phyloP scores from a whole-genome alignment of 2,329 filamentous ascomycete species.

The Trichoderma semiorbis region DNA sequence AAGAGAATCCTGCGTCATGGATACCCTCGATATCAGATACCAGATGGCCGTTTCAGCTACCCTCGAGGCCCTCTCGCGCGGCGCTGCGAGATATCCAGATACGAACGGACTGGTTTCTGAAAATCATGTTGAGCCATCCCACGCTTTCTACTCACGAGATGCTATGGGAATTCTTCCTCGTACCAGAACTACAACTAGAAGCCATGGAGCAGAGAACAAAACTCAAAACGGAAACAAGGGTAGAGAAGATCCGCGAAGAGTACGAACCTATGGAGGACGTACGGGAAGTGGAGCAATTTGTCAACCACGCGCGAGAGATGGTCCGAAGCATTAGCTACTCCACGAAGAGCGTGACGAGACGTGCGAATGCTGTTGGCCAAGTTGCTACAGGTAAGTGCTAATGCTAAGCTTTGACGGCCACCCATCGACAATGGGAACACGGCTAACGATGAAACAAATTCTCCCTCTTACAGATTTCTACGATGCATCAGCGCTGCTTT shows the following conservation, averaged over 20 bases:
- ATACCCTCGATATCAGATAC: slow-evolving; percentile 74
- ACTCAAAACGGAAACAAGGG: slow-evolving; percentile 77
- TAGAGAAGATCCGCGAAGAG: slow-evolving; percentile 85
- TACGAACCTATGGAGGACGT: slow-evolving; percentile 80
- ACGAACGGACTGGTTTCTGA: slow-evolving; percentile 81
- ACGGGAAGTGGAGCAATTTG: slow-evolving; percentile 87
- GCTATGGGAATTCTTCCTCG: slow-evolving; percentile 97
- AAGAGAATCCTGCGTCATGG: slow-evolving; percentile 95
- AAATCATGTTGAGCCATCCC: slow-evolving; percentile 79
- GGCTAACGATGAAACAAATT: background rate
- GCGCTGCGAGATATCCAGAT: slow-evolving; percentile 85
- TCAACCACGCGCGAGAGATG: slow-evolving; percentile 85
- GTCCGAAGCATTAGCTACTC: slow-evolving; percentile 80
- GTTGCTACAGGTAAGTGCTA: slow-evolving; percentile 52
- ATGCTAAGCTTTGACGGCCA: background rate
- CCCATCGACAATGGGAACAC: background rate
- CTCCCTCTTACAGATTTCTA: slow-evolving; percentile 54
- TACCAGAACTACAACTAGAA: slow-evolving; percentile 85
- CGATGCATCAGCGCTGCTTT: slow-evolving; percentile 58
- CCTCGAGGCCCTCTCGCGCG: slow-evolving; percentile 83
- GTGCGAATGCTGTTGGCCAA: slow-evolving; percentile 70
- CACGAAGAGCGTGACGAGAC: slow-evolving; percentile 76
- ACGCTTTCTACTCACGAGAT: slow-evolving; percentile 96
- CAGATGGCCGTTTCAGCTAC: slow-evolving; percentile 87
- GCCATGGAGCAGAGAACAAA: slow-evolving; percentile 87